Evolutionary conservation across 192 early-diverging fungal genomes (phyloP).

Genomic region (Coemansia sp.): DNA sequence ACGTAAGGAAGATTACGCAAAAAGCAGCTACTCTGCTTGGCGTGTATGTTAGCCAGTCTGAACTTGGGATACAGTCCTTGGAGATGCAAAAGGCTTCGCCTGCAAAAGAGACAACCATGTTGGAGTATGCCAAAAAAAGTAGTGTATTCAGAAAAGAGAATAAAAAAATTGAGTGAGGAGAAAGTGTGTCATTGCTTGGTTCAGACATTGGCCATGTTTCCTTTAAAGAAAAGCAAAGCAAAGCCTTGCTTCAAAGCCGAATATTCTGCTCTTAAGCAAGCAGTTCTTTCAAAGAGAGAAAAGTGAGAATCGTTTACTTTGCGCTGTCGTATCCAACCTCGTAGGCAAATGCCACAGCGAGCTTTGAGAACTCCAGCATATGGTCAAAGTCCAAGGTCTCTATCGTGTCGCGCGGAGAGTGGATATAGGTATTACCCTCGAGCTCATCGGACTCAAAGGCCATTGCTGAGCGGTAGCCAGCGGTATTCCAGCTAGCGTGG

Average conservation of each 20-base stretch:
- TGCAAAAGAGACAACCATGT: background rate
- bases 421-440: constrained; percentile 80
- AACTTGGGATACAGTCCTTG: background rate
- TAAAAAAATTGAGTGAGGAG: background rate
- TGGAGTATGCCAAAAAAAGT: background rate
- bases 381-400: constrained; percentile 82
- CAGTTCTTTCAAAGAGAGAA: background rate
- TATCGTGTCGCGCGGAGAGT: constrained; percentile 77
- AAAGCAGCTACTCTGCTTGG: background rate
- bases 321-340: constrained; percentile 62
- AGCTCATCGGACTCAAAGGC: constrained; percentile 73
- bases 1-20: background rate
- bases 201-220: background rate
- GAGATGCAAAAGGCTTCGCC: background rate
- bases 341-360: constrained; percentile 81
- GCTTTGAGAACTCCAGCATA: constrained; percentile 86
- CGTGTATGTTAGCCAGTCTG: constrained; percentile 5
- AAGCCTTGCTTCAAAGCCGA: background rate
- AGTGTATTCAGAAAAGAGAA: background rate
- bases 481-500: constrained; percentile 88
- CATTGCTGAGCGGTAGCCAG: constrained; percentile 86
- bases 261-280: background rate
- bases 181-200: background rate
- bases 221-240: background rate
- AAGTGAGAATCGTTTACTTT: background rate